Evolutionary conservation across 495 filamentous ascomycete species (phyloP).

Genomic region (Podospora anserina): DNA sequence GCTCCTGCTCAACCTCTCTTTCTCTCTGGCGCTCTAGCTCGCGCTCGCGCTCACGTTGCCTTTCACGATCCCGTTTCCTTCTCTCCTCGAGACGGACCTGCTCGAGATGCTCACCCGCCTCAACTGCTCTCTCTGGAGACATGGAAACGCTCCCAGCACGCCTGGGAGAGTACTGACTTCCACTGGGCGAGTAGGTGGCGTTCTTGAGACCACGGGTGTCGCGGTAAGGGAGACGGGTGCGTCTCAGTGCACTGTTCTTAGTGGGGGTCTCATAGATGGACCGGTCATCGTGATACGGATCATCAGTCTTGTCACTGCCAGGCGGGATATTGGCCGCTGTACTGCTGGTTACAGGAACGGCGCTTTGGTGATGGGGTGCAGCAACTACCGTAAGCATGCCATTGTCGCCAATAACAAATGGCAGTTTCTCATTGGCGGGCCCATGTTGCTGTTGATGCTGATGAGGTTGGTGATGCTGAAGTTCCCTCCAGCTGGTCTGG

Average conservation of each 20-base stretch:
- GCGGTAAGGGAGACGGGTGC: constrained; percentile 26
- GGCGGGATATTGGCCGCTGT: constrained; percentile 16
- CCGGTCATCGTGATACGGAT: constrained; percentile 26
- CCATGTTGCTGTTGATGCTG: constrained; percentile 16
- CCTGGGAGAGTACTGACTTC: constrained; percentile 22
- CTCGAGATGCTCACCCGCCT: constrained; percentile 26
- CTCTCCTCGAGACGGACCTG: constrained; percentile 29
- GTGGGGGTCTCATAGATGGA: constrained; percentile 29
- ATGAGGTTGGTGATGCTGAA: not conserved
- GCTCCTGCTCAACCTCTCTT: constrained; percentile 21
- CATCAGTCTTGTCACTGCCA: constrained; percentile 25
- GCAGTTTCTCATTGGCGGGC: constrained; percentile 24
- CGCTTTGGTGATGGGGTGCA: constrained; percentile 14
- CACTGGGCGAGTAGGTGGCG: constrained; percentile 23
- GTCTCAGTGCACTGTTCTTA: constrained; percentile 25
- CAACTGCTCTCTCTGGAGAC: constrained; percentile 29
- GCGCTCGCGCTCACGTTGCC: constrained; percentile 23
- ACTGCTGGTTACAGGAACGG: constrained; percentile 12
- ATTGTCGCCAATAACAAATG: constrained; percentile 34
- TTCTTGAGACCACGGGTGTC: constrained; percentile 28
- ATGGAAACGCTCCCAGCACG: constrained; percentile 22
- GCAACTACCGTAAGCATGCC: constrained; percentile 34
- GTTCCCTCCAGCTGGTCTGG: not conserved
- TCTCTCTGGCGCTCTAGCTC: constrained; percentile 25
- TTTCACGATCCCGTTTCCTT: constrained; percentile 25